A percentile compares a stretch with the other conserved stretches of the same genome.
phyloP scores from a whole-genome alignment of 768 basidiomycete genomes.

The Boletus vermiculosoides region DNA sequence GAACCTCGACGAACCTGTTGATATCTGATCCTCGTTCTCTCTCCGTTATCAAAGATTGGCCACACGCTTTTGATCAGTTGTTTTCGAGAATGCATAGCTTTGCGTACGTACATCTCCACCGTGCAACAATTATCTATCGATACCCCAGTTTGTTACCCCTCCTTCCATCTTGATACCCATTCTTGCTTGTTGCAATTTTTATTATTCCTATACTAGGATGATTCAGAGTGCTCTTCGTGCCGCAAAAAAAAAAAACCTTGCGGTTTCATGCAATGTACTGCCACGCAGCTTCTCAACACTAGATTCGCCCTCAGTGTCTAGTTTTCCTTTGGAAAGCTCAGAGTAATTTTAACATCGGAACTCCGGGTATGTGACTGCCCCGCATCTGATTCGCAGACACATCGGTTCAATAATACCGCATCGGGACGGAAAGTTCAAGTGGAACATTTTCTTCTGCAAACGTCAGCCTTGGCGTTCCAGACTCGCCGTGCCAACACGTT shows the following conservation, averaged over 20 bases:
- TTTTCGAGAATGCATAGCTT: not conserved
- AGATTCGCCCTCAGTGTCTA: not conserved
- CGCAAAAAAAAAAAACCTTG: not conserved
- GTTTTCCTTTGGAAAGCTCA: not conserved
- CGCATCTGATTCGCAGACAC: no score
- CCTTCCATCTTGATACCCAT: not conserved
- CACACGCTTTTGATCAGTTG: not conserved
- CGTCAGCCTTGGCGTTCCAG: not conserved
- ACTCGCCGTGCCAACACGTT: not conserved
- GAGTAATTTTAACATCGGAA: not conserved
- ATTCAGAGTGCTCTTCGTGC: not conserved
- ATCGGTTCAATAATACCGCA: not conserved
- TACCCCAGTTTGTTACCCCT: not conserved
- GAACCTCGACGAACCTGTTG: constrained; percentile 25
- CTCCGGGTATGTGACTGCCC: not conserved
- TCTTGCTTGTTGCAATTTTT: not conserved
- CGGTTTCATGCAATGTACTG: not conserved
- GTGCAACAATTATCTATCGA: not conserved
- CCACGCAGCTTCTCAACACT: not conserved
- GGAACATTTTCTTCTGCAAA: not conserved
- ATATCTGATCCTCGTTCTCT: constrained; percentile 10
- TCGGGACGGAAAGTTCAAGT: not conserved
- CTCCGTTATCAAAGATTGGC: not conserved
- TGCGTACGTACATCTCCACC: not conserved
- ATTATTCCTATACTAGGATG: not conserved